Evolutionary conservation across 441 rosid species (phyloP).

Genomic region (Jatropha multifida): DNA sequence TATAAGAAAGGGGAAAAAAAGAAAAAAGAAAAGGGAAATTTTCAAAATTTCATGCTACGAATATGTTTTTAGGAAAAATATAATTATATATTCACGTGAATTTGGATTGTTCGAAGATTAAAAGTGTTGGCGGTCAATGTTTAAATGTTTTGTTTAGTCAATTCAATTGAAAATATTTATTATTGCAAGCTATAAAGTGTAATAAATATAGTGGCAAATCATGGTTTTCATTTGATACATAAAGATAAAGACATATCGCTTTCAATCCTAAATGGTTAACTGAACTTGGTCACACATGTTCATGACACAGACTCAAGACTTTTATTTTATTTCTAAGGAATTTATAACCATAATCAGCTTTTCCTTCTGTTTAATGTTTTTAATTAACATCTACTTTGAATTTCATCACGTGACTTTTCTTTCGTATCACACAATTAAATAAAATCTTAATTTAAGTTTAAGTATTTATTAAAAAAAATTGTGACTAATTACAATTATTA

Average conservation of each 20-base stretch:
- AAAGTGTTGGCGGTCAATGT: not conserved
- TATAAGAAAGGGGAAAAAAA: no score
- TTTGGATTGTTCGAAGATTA: not conserved
- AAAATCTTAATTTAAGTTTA: no score
- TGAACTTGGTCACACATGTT: conserved; percentile 29
- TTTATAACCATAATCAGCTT: not conserved
- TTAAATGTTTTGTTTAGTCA: conserved; percentile 10
- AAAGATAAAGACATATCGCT: not conserved
- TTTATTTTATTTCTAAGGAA: not conserved
- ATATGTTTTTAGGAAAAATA: no score
- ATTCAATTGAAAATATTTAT: conserved; percentile 10
- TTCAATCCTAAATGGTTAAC: conserved; percentile 12
- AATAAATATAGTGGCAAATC: not conserved
- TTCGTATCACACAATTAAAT: no score
- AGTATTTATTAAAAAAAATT: no score
- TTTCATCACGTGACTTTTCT: no score
- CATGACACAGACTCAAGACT: not conserved
- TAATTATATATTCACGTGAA: no score
- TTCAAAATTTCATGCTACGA: no score
- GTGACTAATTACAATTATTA: no score
- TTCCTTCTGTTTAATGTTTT: not conserved
- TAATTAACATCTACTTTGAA: not conserved
- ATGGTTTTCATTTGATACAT: not conserved
- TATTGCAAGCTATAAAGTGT: not conserved
- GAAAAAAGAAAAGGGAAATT: no score